Base-by-base conservation (phyloP, 2,329 filamentous ascomycete genomes). In the Metarhizium rileyi region DNA sequence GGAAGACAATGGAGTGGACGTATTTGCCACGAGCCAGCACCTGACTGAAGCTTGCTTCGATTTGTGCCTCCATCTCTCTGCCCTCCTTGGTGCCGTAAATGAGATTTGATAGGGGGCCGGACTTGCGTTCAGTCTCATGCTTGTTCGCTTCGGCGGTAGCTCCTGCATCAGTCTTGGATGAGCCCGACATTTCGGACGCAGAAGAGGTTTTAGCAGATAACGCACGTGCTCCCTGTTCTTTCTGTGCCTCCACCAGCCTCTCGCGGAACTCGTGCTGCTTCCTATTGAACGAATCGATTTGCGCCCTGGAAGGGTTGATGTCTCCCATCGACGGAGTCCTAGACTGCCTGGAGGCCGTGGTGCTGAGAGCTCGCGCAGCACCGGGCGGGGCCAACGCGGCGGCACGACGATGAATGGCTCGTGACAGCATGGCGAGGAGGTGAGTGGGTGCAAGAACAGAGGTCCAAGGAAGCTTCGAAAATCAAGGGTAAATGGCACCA, bases 1-100 rank as follows among this genome's bases (percentile, higher is more conserved):
- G 93, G 64, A 95, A 89, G 52, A 95, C 90, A 66, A 98, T 96
- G 44, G 90, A 94, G 70, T 98, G 93, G 49, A 98, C 90, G 63
- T 98, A 98, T 73, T 98, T 98, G 63, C 93, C 93, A 56, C 93
- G 81, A 23, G 93, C 93, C 43, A 98, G 75, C 42, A 97, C 87
- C 68, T 96, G 90, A 47, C 87, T 94, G 72, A 97, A 98, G 65
- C 87, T 94, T 51, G 90, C 84, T 72, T 97, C 90, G 63, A 98
- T 91, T 71, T 97, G 91, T 56, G 87, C 86, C 63, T 98, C 93
- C 66, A 96, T 81, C 71, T 95, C 87, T 53, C 90, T 83, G 28
- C 90, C 93, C 70, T 97, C 91, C 63, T 93, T 90, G 14, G 93
- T 98, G 62, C 93, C 93, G 70, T 98, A 97, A 64, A 98, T 95